Conservation (phyloP, 75 land plant species). For the Adiantum capillusveneris region DNA sequence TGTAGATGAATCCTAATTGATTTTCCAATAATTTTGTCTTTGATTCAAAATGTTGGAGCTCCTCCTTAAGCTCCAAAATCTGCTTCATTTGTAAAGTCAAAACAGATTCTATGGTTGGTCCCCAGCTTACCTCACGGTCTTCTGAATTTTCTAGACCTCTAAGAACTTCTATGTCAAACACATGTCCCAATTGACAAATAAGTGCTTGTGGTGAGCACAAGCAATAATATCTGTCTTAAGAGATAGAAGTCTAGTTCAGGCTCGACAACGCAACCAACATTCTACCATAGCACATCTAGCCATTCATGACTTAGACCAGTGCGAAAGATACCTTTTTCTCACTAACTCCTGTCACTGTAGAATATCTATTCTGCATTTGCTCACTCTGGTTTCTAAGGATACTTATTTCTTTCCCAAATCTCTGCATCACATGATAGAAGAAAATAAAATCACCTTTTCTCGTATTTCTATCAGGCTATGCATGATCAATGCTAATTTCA, state of each 20-base stretch:
- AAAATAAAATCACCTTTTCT: neutral
- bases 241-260: no score
- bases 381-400: conserved; percentile 10
- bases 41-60: conserved; percentile 11
- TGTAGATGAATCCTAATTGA: conserved; percentile 4
- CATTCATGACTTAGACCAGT: no score
- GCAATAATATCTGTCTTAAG: no score
- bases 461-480: no score
- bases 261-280: no score
- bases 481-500: no score
- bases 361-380: conserved; percentile 5
- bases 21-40: conserved; percentile 4
- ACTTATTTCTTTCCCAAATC: conserved; percentile 8
- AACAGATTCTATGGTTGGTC: conserved; percentile 6
- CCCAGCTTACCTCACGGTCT: neutral
- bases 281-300: no score
- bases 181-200: no score
- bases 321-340: neutral
- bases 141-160: neutral
- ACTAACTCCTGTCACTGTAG: conserved; percentile 6
- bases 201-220: no score
- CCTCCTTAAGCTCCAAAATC: conserved; percentile 12
- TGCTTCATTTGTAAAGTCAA: conserved; percentile 3
- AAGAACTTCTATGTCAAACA: neutral
- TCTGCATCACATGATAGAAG: conserved; percentile 2